Base-by-base conservation (phyloP, 768 basidiomycete genomes). In the Tricholoma saponaceum region DNA sequence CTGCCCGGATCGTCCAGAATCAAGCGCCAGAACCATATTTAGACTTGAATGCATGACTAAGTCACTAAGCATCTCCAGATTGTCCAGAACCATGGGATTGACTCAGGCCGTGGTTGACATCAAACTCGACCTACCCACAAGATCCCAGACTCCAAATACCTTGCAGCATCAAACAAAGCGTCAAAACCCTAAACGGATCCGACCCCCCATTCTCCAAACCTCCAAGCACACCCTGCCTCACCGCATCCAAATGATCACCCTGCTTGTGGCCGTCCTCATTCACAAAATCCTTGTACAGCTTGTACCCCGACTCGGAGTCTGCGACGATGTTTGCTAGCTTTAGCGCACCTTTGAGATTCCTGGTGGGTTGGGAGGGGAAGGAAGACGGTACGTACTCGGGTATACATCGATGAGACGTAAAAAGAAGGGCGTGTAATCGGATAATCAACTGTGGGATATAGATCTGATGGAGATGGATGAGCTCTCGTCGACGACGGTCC, bases 381-480 rank as follows among this genome's bases (percentile, higher is more conserved):
- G 39, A 41, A 32, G 30, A 32, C 30, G 30, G 30, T 32, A 77
- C 86, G 52, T 62, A 90, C 93, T 82, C 79, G 49, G 87, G 84
- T 41, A 93, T 78, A 20, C 83, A 72, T 9, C 76, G 70, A 7
- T 85, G 75, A 5, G 93, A 92, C 32, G 77, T 72, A 58, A 83
- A 80, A 10, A 98, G 73, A 51, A 88, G 74, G 44, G 81, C 20
- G 16, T 49, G 47, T 28, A 49, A 18, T 3, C 92, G 85, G 61
- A 98, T 79, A 63, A 98, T 83, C 20, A 98, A 79, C 68, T 97
- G 94, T 0, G 95, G 96, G 23, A 97, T 77, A 70, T 89, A 95
- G 28, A 95, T 84, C 64, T 94, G 87, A 41, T 95, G 84, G 52
- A 96, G 89, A n/a, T 89, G 83, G 12, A 82, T 72, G 47, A 96